A percentile compares a stretch with the other conserved stretches of the same genome.
These are phyloP conservation scores for Tuber melanosporum DNA, from an alignment of 495 filamentous ascomycete species.

Conservation along the genomic window DNA sequence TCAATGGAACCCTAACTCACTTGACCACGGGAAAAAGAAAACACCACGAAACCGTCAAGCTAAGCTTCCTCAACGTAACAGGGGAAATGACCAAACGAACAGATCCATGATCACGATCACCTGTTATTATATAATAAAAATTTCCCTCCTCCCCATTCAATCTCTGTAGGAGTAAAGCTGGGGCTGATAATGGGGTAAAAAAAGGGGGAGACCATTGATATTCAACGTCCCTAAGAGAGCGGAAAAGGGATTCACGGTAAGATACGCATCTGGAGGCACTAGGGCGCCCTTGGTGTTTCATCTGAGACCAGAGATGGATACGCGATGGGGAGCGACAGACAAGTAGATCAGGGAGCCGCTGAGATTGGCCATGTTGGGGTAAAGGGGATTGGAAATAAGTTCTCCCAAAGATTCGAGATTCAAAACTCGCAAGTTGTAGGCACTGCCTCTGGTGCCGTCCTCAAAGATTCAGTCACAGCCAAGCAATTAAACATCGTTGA, in stretches of 20 bases:
- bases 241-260: background rate
- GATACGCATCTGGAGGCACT: too few species aligned
- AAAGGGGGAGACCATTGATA: background rate
- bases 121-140: background rate
- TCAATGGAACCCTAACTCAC: too few species aligned
- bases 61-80: background rate
- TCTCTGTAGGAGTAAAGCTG: background rate
- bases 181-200: background rate
- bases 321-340: too few species aligned
- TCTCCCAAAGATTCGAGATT: too few species aligned
- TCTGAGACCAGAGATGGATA: too few species aligned
- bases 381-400: too few species aligned
- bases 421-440: too few species aligned
- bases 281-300: too few species aligned
- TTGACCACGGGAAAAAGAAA: too few species aligned
- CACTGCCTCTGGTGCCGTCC: constrained; percentile 47
- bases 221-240: background rate
- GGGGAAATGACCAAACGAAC: background rate
- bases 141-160: background rate
- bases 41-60: background rate
- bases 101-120: background rate
- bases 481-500: constrained; percentile 54
- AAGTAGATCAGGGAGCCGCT: too few species aligned
- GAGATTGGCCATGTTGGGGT: too few species aligned
- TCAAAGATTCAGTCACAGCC: constrained; percentile 49